A percentile compares a stretch with the other conserved stretches of the same genome.
phyloP scores from a whole-genome alignment of 371 early-diverging fungal genomes.

The Rhizopus stolonifer region DNA sequence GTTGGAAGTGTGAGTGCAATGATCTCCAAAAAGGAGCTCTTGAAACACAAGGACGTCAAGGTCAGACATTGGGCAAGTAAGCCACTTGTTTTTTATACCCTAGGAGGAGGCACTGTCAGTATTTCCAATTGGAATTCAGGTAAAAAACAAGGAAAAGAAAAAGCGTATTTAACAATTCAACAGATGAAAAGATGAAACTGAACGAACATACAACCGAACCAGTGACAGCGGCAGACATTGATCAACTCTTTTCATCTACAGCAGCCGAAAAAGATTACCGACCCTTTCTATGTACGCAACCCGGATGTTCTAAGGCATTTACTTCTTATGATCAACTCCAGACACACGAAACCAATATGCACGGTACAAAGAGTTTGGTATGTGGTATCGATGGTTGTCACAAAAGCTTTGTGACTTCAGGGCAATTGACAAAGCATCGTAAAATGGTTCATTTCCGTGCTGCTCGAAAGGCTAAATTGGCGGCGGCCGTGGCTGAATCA shows the following conservation, averaged over 20 bases:
- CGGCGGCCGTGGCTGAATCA: slow-evolving; percentile 40
- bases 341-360: slow-evolving; percentile 54
- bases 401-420: slow-evolving; percentile 50
- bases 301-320: slow-evolving; percentile 48
- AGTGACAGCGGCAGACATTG: slow-evolving; percentile 41
- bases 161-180: neutral
- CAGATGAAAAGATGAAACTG: slow-evolving; percentile 41
- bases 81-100: slow-evolving; percentile 34
- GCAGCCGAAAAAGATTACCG: slow-evolving; percentile 48
- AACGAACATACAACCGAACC: slow-evolving; percentile 43
- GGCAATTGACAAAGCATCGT: slow-evolving; percentile 51
- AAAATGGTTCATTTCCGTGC: slow-evolving; percentile 58
- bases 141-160: slow-evolving; percentile 5
- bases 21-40: slow-evolving; percentile 26
- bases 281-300: slow-evolving; percentile 49
- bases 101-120: slow-evolving; percentile 31
- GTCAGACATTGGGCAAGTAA: slow-evolving; percentile 32
- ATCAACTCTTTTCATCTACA: slow-evolving; percentile 44
- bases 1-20: slow-evolving; percentile 1
- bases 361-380: slow-evolving; percentile 46
- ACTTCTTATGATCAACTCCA: slow-evolving; percentile 46
- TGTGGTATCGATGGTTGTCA: slow-evolving; percentile 52
- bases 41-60: slow-evolving; percentile 38
- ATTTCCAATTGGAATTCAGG: slow-evolving; percentile 36
- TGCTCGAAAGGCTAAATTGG: slow-evolving; percentile 42